Evolutionary conservation across 768 basidiomycete genomes (phyloP).

Genomic region (Boletus tylopilopsis): DNA sequence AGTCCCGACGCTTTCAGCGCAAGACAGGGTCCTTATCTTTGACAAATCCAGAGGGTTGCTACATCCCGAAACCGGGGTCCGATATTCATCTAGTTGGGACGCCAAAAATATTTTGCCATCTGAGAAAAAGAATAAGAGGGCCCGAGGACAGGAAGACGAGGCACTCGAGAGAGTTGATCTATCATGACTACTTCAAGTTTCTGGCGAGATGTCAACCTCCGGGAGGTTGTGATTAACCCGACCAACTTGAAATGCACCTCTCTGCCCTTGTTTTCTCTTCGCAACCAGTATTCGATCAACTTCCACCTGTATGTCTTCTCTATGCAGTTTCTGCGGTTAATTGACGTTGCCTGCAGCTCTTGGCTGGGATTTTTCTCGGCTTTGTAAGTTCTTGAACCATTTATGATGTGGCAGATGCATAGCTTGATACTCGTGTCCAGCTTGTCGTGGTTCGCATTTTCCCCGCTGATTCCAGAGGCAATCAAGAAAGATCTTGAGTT

Average conservation of each 20-base stretch:
- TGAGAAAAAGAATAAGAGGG: background rate
- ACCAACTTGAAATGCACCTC: conserved; percentile 4
- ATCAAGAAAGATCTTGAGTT: conserved; percentile 52
- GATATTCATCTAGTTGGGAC: background rate
- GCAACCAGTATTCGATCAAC: conserved; percentile 6
- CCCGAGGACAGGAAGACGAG: background rate
- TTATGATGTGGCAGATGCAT: background rate
- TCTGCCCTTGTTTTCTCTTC: conserved; percentile 2
- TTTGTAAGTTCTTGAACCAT: background rate
- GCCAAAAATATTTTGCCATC: background rate
- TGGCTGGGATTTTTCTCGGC: conserved; percentile 6
- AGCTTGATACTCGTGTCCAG: conserved; percentile 9
- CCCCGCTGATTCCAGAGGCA: conserved; percentile 55
- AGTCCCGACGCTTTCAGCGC: too few species aligned
- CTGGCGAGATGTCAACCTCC: conserved; percentile 4
- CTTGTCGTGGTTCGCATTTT: conserved; percentile 54
- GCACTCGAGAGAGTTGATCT: background rate
- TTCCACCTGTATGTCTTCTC: conserved; percentile 4
- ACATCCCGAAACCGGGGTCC: background rate
- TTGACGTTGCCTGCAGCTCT: background rate
- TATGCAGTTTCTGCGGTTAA: background rate
- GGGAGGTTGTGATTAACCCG: conserved; percentile 5
- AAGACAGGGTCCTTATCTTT: conserved; percentile 39
- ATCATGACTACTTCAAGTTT: conserved; percentile 4
- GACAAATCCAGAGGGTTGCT: background rate